Base-by-base conservation (phyloP, 2,329 filamentous ascomycete genomes). In the Pseudogymnoascus sp. region DNA sequence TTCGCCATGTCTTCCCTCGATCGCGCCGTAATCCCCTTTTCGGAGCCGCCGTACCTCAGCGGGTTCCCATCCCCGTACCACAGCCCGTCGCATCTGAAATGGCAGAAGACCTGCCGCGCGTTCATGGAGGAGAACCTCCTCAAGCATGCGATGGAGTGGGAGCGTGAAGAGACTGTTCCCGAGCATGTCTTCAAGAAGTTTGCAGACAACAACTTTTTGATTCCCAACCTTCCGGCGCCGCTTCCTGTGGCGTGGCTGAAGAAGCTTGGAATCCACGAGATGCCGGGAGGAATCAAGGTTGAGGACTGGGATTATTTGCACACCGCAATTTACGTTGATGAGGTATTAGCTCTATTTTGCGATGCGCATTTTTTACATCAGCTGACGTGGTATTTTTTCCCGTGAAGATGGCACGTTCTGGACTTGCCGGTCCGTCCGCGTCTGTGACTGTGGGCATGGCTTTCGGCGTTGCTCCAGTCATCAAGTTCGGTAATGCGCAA, bases 241-340 rank as follows among this genome's bases (percentile, higher is more conserved):
- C 72, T 92, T 16, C 88, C 89, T 0, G 82, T 87, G 0, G 80
- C 80, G 59, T 88, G 87, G 84, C 75, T 91, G 64, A 86, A 86
- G 72, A 81, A 78, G 49, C 69, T 88, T 16, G 87, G 85, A 0
- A 85, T 91, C 52, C 76, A 84, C 63, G 82, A 88, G 68, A 83
- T 92, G 41, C 76, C 87, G 0, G 87, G 87, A 1, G 82, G 81
- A 0, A 73, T 87, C 1, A 85, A 83, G 66, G 82, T 92, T 1
- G 88, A 91, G 70, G 86, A 92, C 26, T 92, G 86, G 76, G 88
- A 90, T 69, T 86, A 87, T 66, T 77, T 90, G 8, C 88, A 92
- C 70, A 84, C 81, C 0, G 78, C 85, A 61, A 91, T 92, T 60
- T 55, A 55, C 45, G 29, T 55, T 10, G 45, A 55, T 7, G 45